These are phyloP conservation scores for Gymnopilus junonius DNA, from an alignment of 768 basidiomycete species.

Conservation along the genomic window DNA sequence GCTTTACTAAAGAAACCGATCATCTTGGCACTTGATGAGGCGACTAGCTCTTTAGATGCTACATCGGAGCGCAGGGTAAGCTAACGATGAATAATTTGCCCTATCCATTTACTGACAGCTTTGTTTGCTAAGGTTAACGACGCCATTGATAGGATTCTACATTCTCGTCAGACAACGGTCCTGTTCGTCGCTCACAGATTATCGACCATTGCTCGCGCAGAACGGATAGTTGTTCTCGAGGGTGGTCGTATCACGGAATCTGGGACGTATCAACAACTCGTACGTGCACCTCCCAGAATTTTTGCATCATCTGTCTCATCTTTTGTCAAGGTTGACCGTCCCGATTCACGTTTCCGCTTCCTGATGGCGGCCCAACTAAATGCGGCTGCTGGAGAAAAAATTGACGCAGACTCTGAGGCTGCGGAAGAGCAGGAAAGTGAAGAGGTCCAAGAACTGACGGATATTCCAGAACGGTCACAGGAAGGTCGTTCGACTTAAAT, in stretches of 20 bases:
- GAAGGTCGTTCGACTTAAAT: background rate
- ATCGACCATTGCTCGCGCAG: constrained; percentile 89
- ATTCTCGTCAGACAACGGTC: constrained; percentile 81
- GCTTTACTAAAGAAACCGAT: constrained; percentile 89
- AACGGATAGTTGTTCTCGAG: constrained; percentile 89
- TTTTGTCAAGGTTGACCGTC: constrained; percentile 56
- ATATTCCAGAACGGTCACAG: constrained; percentile 4
- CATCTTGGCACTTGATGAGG: constrained; percentile 89
- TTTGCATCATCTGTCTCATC: background rate
- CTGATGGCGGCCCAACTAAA: constrained; percentile 91
- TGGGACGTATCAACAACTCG: constrained; percentile 80
- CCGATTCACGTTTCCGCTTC: constrained; percentile 79
- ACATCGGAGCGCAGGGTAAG: constrained; percentile 81
- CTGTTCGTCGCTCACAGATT: constrained; percentile 89
- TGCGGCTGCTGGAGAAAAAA: constrained; percentile 43
- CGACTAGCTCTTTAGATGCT: constrained; percentile 87
- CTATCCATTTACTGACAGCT: background rate
- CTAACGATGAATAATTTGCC: background rate
- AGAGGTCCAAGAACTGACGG: constrained; percentile 11
- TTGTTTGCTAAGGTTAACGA: constrained; percentile 70
- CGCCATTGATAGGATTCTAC: constrained; percentile 87
- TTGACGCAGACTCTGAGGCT: constrained; percentile 10
- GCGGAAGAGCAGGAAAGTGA: constrained; percentile 15
- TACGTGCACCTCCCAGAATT: constrained; percentile 35
- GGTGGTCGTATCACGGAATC: constrained; percentile 83